Evolutionary conservation across 169 alveolate genomes (phyloP), one percentile per base, ranked within the genome.

Genomic region (Plasmodium gonderi): DNA sequence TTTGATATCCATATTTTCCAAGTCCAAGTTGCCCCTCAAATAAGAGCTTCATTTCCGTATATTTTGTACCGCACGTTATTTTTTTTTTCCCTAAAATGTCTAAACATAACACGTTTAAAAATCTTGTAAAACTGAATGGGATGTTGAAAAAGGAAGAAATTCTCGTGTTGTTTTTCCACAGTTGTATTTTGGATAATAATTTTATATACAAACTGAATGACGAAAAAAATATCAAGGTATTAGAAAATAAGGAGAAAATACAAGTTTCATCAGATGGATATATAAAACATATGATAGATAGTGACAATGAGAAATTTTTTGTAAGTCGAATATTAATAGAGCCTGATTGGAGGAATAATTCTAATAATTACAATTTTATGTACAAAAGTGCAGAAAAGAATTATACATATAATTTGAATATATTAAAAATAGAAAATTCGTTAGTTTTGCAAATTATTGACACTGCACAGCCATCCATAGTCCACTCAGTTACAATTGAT

Each of bases 261-360:
- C 8, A 76, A 65, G 40, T 78, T 20, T 29, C 79, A 29, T 29
- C 79, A 29, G 49, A 77, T 42, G 80, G 77, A 4, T 90, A 77
- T 64, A 67, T 90, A 78, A 90, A 77, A 90, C 80, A 90, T 69
- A 67, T 20, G 51, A 36, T 20, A 9, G 91, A 65, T 90, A 33
- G n/a, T 31, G 51, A 45, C 1, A 74, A 67, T 11, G 74, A 79
- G 1, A 26, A 76, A 6, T 51, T 90, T 64, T 44, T 76, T 26
- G 38, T 90, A 45, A 65, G 91, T 65, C 67, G 81, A 90, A 67
- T 90, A 90, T 77, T 90, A 78, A 64, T 90, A 44, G 82, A 90
- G 38, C 94, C 94, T 4, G 78, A 77, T 11, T 90, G 94, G 94
- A 90, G 65, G 72, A 77, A 69, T 12, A 78, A 78, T 65, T 65